Conservation (phyloP, 2,329 filamentous ascomycete species). For the Ramularia collo-cygni region DNA sequence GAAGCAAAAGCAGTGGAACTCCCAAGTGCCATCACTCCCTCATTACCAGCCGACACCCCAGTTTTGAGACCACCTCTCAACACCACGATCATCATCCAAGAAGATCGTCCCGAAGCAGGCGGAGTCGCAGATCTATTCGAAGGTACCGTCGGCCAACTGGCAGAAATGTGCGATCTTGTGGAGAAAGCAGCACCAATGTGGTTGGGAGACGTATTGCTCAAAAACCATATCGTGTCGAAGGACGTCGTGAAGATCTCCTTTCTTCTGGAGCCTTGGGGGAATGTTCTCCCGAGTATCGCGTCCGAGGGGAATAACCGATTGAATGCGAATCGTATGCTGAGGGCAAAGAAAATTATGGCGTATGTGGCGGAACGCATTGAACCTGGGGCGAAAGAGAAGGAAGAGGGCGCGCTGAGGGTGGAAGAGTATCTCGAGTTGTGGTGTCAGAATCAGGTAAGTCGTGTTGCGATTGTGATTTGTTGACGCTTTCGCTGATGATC, state of each 20-base stretch:
- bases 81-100: slow-evolving; percentile 58
- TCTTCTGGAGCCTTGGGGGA: slow-evolving; percentile 73
- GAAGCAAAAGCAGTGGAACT: slow-evolving; percentile 36
- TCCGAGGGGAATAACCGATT: slow-evolving; percentile 79
- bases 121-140: slow-evolving; percentile 80
- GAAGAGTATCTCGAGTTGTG: slow-evolving; percentile 95
- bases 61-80: slow-evolving; percentile 64
- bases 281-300: slow-evolving; percentile 64
- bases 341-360: slow-evolving; percentile 86
- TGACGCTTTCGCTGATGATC: slow-evolving; percentile 33
- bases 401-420: slow-evolving; percentile 52
- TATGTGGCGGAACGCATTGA: slow-evolving; percentile 94
- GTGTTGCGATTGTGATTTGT: slow-evolving; percentile 12
- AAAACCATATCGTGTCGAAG: slow-evolving; percentile 74
- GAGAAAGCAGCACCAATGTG: slow-evolving; percentile 85
- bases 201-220: slow-evolving; percentile 80
- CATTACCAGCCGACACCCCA: slow-evolving; percentile 65
- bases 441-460: slow-evolving; percentile 79
- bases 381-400: slow-evolving; percentile 41
- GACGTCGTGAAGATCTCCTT: slow-evolving; percentile 98
- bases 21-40: slow-evolving; percentile 61
- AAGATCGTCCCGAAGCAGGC: slow-evolving; percentile 56
- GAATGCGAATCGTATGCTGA: slow-evolving; percentile 94
- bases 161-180: slow-evolving; percentile 70
- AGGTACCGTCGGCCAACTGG: slow-evolving; percentile 73